Evolutionary conservation across 805 yeast genomes (phyloP), one percentile per base, ranked within the genome.

Genomic region (Candida nemodendra): DNA sequence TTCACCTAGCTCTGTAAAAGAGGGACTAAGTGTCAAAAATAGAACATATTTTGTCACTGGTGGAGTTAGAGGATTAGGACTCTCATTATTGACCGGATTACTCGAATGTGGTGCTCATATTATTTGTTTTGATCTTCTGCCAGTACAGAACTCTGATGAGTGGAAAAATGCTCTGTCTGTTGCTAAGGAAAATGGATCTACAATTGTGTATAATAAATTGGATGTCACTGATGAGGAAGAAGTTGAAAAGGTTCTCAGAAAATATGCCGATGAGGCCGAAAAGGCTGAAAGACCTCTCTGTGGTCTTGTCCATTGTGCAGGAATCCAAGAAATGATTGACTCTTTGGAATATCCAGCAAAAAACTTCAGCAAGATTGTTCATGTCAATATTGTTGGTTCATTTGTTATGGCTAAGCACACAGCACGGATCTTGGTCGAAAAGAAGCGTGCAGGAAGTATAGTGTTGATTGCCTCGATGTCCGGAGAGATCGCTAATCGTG

Each of bases 401-500:
- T 45, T 45, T 28, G 34, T 45, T 28, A 42, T 42, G 43, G 50
- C 50, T 24, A 45, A 45, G 34, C 45, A 45, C 35, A 45, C 50
- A 2, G 46, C 50, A 26, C 34, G 38, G 17, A 18, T 37, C 3
- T 28, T 45, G 14, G 41, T 45, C 18, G 38, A 34, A 16, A 25
- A 38, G 9, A 34, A 39, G 21, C 32, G 33, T n/a, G 39, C 50
- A 21, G 78, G 78, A 30, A 69, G 75, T n/a, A 59, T 73, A 45
- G 67, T 72, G 36, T 65, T 71, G 62, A 72, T 76, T 15, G 78
- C 76, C 3, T 71, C 77, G 17, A 71, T 72, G 76, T 68, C 74
- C 12, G 77, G 71, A 11, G 72, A 66, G 54, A 71, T 72, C 47
- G 75, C 70, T 41, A 73, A 73, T 46, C 71, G 71, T 34, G 78